Evolutionary conservation across 768 basidiomycete genomes (phyloP).

Genomic region (Panus rudis): DNA sequence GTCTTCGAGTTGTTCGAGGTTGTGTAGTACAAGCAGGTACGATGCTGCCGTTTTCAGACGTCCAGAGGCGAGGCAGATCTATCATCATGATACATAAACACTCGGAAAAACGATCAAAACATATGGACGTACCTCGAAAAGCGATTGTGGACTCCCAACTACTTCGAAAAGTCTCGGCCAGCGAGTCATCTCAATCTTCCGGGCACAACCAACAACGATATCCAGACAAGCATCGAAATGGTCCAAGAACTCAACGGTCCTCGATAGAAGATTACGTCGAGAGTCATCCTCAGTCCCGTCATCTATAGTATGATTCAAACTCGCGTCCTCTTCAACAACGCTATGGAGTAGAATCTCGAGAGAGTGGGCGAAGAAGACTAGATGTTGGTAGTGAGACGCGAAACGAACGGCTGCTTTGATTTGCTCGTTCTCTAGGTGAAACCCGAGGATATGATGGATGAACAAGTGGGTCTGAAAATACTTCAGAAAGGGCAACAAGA

Average conservation of each 20-base stretch:
- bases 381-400: constrained; percentile 77
- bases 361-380: constrained; percentile 91
- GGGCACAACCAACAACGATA: constrained; percentile 91
- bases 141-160: constrained; percentile 81
- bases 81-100: not conserved
- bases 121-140: constrained; percentile 72
- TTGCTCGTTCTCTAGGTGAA: constrained; percentile 61
- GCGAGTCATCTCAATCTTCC: constrained; percentile 90
- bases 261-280: constrained; percentile 44
- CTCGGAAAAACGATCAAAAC: not conserved
- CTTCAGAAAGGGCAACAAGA: not conserved
- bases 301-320: constrained; percentile 21
- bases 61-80: constrained; percentile 70
- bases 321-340: constrained; percentile 80
- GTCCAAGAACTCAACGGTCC: constrained; percentile 85
- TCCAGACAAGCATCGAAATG: constrained; percentile 88
- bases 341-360: constrained; percentile 92
- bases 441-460: constrained; percentile 83
- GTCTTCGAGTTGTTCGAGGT: constrained; percentile 84
- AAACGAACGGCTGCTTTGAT: constrained; percentile 77
- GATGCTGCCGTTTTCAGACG: constrained; percentile 85
- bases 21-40: constrained; percentile 90
- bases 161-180: constrained; percentile 87
- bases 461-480: constrained; percentile 81
- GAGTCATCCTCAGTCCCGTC: constrained; percentile 10